Conservation (phyloP, 257 asterid genomes). For the Solanum etuberosum region DNA sequence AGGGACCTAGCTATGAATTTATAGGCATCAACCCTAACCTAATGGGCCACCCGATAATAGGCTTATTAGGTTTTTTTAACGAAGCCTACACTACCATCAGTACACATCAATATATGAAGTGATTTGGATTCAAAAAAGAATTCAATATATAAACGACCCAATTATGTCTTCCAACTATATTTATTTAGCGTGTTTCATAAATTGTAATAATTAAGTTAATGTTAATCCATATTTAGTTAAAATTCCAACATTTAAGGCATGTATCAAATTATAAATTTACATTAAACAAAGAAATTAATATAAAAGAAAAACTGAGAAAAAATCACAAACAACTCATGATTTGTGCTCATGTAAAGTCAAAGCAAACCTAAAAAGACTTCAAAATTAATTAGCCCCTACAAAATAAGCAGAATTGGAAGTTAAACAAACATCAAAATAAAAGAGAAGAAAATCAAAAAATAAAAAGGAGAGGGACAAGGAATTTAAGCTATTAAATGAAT, state of each 20-base stretch:
- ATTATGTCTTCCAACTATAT: not conserved
- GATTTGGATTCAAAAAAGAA: not conserved
- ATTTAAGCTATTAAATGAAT: not conserved
- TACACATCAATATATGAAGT: not conserved
- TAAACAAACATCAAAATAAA: not conserved
- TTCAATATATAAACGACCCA: not conserved
- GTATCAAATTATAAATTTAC: not conserved
- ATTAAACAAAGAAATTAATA: not conserved
- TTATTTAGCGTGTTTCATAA: not conserved
- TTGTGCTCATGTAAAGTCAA: not conserved
- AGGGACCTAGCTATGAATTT: not conserved
- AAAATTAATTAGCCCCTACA: not conserved
- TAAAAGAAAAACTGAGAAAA: not conserved
- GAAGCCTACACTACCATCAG: not conserved
- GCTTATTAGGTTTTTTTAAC: not conserved
- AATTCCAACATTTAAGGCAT: not conserved
- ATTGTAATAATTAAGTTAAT: not conserved
- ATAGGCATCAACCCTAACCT: not conserved
- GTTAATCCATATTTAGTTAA: not conserved
- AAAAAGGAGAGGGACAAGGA: not conserved
- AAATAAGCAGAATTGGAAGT: not conserved
- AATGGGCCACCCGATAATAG: not conserved
- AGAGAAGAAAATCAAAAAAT: too few species aligned
- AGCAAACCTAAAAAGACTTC: not conserved
- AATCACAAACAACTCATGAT: not conserved